Conservation (phyloP, 2,329 filamentous ascomycete species). For the Colletotrichum cordylinicola region DNA sequence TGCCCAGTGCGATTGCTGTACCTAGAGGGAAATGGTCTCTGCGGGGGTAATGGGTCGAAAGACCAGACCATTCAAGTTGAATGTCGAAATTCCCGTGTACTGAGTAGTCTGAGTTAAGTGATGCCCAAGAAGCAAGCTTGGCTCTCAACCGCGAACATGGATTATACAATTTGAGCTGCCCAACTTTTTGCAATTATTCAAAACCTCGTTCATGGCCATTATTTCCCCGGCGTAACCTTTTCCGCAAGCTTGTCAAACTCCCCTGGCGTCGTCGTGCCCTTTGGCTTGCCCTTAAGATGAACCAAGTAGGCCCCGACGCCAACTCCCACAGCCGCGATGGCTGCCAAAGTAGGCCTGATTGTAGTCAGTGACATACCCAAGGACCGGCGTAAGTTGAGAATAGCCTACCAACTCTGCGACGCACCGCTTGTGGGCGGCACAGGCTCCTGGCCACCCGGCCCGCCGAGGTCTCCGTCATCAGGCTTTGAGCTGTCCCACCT, state of each 20-base stretch:
- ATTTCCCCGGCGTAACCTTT: neutral
- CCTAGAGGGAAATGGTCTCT: rapidly evolving
- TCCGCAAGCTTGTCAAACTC: neutral
- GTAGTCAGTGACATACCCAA: neutral
- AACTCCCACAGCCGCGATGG: slow-evolving; percentile 11
- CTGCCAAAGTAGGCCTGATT: slow-evolving; percentile 3
- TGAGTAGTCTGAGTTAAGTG: too few relatives aligned
- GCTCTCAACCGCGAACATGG: neutral
- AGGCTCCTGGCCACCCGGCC: slow-evolving; percentile 17
- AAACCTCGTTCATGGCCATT: neutral
- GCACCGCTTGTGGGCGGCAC: neutral
- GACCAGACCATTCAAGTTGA: too few relatives aligned
- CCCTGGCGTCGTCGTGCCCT: neutral
- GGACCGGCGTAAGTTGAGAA: rapidly evolving
- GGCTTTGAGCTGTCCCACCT: neutral
- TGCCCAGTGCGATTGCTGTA: neutral
- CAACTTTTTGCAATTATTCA: neutral
- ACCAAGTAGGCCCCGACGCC: slow-evolving; percentile 5
- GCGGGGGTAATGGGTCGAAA: rapidly evolving
- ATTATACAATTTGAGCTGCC: neutral
- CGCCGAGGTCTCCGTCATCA: slow-evolving; percentile 17
- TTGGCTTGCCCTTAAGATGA: slow-evolving; percentile 15
- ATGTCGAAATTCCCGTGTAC: too few relatives aligned
- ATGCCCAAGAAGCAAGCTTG: too few relatives aligned
- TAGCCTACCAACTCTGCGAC: slow-evolving; percentile 8